A percentile compares a stretch with the other conserved stretches of the same genome.
These are phyloP conservation scores for Prunus campanulata DNA, from an alignment of 306 rosid species.

Conservation along the genomic window DNA sequence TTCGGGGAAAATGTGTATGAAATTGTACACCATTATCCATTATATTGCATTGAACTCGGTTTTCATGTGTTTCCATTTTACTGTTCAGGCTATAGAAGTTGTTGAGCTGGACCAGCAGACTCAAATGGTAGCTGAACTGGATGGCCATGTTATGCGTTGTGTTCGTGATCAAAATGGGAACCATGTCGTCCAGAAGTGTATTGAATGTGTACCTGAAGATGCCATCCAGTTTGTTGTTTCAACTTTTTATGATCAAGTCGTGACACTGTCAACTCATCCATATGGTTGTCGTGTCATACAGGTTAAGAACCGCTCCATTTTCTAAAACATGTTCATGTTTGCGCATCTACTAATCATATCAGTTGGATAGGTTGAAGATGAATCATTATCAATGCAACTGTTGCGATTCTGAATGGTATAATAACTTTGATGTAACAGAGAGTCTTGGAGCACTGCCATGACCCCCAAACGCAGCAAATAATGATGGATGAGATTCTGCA, in stretches of 20 bases:
- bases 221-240: constrained; percentile 77
- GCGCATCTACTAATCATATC: not conserved
- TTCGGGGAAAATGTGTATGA: not conserved
- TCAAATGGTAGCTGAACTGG: constrained; percentile 82
- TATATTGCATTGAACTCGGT: not conserved
- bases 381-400: not conserved
- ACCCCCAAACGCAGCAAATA: constrained; percentile 59
- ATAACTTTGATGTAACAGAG: constrained; percentile 48
- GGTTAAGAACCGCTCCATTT: constrained; percentile 33
- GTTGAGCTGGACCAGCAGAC: constrained; percentile 87
- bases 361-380: not conserved
- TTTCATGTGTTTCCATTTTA: not conserved
- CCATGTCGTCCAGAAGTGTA: constrained; percentile 96
- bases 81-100: constrained; percentile 84
- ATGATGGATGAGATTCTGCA: constrained; percentile 90
- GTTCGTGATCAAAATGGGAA: constrained; percentile 99
- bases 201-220: constrained; percentile 92
- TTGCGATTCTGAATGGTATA: not conserved
- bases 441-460: constrained; percentile 88
- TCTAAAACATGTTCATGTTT: not conserved
- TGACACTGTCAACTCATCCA: constrained; percentile 90
- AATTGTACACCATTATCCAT: not conserved
- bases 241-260: constrained; percentile 88
- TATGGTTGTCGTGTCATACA: constrained; percentile 98
- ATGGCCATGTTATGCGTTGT: constrained; percentile 91